Evolutionary conservation across 192 early-diverging fungal species (phyloP).

Genomic region (Coemansia sp.): DNA sequence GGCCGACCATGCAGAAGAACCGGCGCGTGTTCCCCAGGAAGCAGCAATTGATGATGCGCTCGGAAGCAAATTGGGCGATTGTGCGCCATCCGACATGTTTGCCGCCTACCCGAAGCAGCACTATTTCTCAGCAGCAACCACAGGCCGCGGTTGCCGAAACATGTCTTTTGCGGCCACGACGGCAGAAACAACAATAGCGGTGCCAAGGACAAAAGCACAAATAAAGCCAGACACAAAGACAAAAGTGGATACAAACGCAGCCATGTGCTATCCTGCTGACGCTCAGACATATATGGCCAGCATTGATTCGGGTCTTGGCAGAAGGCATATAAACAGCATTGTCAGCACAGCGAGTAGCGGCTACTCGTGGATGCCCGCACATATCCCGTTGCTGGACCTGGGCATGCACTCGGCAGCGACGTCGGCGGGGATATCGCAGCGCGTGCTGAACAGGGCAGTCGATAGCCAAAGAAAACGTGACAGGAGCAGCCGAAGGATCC

Average conservation of each 20-base stretch:
- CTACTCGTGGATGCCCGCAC: neutral
- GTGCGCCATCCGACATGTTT: neutral
- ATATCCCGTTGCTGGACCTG: neutral
- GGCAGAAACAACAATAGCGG: neutral
- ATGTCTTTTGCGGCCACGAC: neutral
- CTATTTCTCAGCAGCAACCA: slow-evolving; percentile 1
- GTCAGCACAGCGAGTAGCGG: neutral
- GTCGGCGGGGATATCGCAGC: slow-evolving; percentile 1
- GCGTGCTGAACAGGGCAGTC: neutral
- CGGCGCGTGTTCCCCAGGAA: slow-evolving; percentile 5
- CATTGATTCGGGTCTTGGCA: slow-evolving; percentile 12
- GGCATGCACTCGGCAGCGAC: neutral
- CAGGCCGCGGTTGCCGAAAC: neutral
- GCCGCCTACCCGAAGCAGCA: neutral
- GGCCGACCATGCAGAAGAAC: slow-evolving; percentile 1
- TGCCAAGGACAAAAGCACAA: neutral
- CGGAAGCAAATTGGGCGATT: neutral
- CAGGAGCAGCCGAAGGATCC: slow-evolving; percentile 18
- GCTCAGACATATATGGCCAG: slow-evolving; percentile 2
- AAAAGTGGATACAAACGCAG: neutral
- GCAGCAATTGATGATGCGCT: neutral
- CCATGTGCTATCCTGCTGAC: slow-evolving; percentile 5
- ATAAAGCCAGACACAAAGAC: neutral
- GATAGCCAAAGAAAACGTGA: neutral
- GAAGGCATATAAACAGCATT: neutral